Evolutionary conservation across 176 grass and related monocot genomes (phyloP).

Genomic region (Aegilops tauschii): DNA sequence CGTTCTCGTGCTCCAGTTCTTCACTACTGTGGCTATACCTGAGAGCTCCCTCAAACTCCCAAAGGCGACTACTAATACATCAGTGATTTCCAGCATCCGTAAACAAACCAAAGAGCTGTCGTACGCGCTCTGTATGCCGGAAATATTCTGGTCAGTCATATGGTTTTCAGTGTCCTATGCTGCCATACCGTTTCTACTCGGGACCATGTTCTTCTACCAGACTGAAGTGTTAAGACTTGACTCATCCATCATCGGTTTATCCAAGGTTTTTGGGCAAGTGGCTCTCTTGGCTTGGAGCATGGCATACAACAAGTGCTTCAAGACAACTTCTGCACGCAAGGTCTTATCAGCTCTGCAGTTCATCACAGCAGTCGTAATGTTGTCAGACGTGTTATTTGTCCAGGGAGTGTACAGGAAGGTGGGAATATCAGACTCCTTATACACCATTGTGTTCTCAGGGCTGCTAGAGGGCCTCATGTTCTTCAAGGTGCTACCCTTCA

Average conservation of each 20-base stretch:
- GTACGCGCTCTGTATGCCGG: conserved; percentile 53
- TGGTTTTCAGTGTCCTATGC: conserved; percentile 90
- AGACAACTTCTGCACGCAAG: conserved; percentile 60
- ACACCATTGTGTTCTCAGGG: conserved; percentile 80
- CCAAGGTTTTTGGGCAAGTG: conserved; percentile 84
- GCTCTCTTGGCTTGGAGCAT: conserved; percentile 81
- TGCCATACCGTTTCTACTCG: conserved; percentile 64
- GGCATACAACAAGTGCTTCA: conserved; percentile 79
- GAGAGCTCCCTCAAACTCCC: conserved; percentile 89
- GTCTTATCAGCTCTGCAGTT: conserved; percentile 72
- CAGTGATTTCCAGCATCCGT: conserved; percentile 43
- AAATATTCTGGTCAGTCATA: conserved; percentile 57
- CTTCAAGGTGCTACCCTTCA: conserved; percentile 82
- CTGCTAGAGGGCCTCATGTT: conserved; percentile 65
- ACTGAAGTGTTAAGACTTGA: conserved; percentile 79
- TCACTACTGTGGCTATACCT: conserved; percentile 55
- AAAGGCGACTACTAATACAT: conserved; percentile 40
- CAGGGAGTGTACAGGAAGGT: conserved; percentile 65
- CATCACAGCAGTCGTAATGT: conserved; percentile 52
- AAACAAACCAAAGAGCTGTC: conserved; percentile 79
- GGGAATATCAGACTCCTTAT: conserved; percentile 70
- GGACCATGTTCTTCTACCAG: conserved; percentile 98
- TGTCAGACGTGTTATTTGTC: conserved; percentile 83
- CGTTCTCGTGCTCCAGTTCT: conserved; percentile 71
- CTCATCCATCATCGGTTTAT: conserved; percentile 83